These are phyloP conservation scores for Cucumis variabilis DNA, from an alignment of 331 rosid genomes.

Conservation along the genomic window DNA sequence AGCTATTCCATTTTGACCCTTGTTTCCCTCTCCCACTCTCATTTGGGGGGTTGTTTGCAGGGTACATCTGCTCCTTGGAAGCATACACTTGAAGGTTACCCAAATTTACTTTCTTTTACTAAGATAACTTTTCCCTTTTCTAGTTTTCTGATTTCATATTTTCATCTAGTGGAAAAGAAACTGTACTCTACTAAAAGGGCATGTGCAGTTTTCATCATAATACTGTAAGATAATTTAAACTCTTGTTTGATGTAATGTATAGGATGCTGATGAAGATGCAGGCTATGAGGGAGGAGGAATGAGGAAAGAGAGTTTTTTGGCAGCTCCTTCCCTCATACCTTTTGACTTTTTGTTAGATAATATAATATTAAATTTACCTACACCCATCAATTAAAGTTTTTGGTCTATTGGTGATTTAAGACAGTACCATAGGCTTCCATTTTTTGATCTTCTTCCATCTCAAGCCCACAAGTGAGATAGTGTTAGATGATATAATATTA, in stretches of 20 bases:
- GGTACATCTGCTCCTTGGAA: conserved; percentile 95
- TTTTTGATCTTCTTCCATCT: too few species aligned
- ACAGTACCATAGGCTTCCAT: too few species aligned
- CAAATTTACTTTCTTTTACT: background rate
- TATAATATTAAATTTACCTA: too few species aligned
- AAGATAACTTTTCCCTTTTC: background rate
- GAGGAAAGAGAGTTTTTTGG: too few species aligned
- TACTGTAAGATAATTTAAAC: background rate
- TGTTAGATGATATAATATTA: too few species aligned
- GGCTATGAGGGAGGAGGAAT: background rate
- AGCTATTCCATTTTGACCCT: background rate
- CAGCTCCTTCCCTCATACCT: too few species aligned
- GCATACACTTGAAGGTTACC: conserved; percentile 88
- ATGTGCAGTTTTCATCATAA: background rate
- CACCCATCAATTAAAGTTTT: too few species aligned
- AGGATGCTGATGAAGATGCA: background rate
- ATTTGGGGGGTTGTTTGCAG: conserved; percentile 41
- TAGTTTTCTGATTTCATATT: background rate
- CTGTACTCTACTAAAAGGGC: background rate
- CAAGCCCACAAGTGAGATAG: too few species aligned
- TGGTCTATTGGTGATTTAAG: too few species aligned
- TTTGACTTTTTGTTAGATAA: too few species aligned
- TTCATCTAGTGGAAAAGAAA: background rate
- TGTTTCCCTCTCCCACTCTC: conserved; percentile 9
- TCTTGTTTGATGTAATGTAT: background rate